Base-by-base conservation (phyloP, 768 basidiomycete species). In the Amanita brunnescens region DNA sequence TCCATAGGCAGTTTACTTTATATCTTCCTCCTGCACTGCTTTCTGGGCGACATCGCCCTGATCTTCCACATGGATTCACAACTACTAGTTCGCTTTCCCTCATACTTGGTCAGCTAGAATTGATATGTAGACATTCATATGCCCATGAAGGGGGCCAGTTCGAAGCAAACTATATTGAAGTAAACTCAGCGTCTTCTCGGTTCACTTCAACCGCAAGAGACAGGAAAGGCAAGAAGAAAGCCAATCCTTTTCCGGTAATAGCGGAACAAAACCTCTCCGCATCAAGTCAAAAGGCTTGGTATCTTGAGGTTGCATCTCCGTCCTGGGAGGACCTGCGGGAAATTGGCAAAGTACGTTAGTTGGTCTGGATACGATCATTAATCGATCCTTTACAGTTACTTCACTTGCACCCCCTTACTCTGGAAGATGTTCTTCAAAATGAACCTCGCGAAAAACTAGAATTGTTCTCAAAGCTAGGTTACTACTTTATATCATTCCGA, bases 361-460 rank as follows among this genome's bases (percentile, higher is more conserved):
- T 32, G 26, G 13, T 30, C n/a, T 32, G 23, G 18, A 44, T 48
- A 8, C 12, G 9, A 35, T 23, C 35, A 13, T 16, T 32, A 14
- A 34, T 38, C 14, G 34, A 38, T n/a, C n/a, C n/a, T 24, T 39
- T 38, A 12, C 58, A 93, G 91, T 68, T 89, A 14, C 70, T 95
- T 21, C 88, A 90, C 55, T 75, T 97, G 0, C 94, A 97, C 64
- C 94, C 94, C 0, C 69, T 97, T 41, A 95, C 93, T 0, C 73
- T 96, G 10, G 94, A 97, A 65, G 93, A 97, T 66, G 90, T 95
- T 40, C 67, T 97, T 6, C 88, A 91, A 54, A 85, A 88, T 67
- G 93, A 97, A 54, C 85, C 90, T 13, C 77, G 91, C 34, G 94
- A 96, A 66, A 97, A 97, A 66, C 67, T 95, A 14, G 93, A 96